Base-by-base conservation (phyloP, 306 rosid genomes). In the Rosa rugosa region DNA sequence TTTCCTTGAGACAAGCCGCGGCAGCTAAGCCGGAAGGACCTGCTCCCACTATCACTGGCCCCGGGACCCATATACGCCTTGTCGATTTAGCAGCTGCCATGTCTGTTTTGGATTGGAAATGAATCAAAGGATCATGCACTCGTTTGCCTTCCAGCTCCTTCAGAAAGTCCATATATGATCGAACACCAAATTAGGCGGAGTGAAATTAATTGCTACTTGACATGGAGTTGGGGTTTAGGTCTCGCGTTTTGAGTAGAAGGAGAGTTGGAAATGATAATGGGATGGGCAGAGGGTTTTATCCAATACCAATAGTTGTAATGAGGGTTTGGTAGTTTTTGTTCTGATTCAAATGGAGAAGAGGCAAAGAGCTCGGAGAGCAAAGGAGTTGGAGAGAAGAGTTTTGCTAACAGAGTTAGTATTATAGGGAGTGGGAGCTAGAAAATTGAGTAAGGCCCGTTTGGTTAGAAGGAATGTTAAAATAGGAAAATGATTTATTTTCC, bases 1-100 rank as follows among this genome's bases (percentile, higher is more conserved):
- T 90, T 41, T 89, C 84, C 86, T 88, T 90, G 2, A 96, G 94
- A 81, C 99, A 96, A 34, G 99, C 98, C 0, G 98, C 97, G 16
- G 82, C 88, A 8, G 99, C 99, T 75, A 96, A 69, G 11, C 99
- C 99, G 0, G 99, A 93, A 10, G 99, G 99, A 27, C 99, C 99
- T 74, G 96, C 99, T 8, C 99, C 99, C 8, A 96, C 94, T 60
- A 96, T 90, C 36, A 96, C 81, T 22, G 98, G 91, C 66, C 94
- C 98, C 16, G 8, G 77, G 23, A 88, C 82, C 75, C 40, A 81
- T 77, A 73, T 80, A 20, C 78, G 64, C 25, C 38, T 80, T 44
- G 31, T 67, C 42, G 73, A 71, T 69, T 46, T 72, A n/a, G 62
- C 5, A 14, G 22, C 20, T 0, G 49, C 84, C 84, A 70, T 72